These are phyloP conservation scores for Filosporella fistucella DNA, from an alignment of 495 filamentous ascomycete genomes.

Conservation along the genomic window DNA sequence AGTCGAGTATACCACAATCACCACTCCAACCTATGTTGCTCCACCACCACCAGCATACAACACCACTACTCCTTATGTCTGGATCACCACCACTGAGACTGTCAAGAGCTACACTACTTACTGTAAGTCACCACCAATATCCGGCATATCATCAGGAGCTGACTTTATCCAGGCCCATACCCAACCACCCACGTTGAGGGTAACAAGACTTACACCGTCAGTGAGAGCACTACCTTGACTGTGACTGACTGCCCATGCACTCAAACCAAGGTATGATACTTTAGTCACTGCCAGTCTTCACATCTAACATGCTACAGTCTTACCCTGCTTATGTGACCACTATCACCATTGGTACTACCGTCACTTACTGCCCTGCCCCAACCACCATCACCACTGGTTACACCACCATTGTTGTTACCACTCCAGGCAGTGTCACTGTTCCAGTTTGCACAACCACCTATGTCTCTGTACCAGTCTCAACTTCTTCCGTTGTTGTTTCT, in stretches of 20 bases:
- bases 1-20: constrained; percentile 28
- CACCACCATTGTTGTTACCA: constrained; percentile 17
- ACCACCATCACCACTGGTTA: constrained; percentile 10
- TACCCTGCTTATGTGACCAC: too few relatives aligned
- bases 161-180: constrained; percentile 35
- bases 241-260: constrained; percentile 52
- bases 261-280: too few relatives aligned
- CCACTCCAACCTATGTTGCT: constrained; percentile 1
- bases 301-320: too few relatives aligned
- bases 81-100: constrained; percentile 48
- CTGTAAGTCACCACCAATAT: constrained; percentile 48
- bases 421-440: constrained; percentile 13
- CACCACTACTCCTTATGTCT: constrained; percentile 11
- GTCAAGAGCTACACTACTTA: constrained; percentile 60
- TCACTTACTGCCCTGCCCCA: constrained; percentile 14
- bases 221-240: constrained; percentile 53
- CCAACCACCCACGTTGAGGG: constrained; percentile 52
- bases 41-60: constrained; percentile 2
- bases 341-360: constrained; percentile 13
- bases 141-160: neutral
- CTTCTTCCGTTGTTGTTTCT: neutral
- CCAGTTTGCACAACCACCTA: constrained; percentile 17
- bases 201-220: constrained; percentile 55
- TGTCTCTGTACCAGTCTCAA: neutral
- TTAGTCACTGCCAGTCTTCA: too few relatives aligned